Base-by-base conservation (phyloP, 208 protist species). In the Trypanosoma avium region DNA sequence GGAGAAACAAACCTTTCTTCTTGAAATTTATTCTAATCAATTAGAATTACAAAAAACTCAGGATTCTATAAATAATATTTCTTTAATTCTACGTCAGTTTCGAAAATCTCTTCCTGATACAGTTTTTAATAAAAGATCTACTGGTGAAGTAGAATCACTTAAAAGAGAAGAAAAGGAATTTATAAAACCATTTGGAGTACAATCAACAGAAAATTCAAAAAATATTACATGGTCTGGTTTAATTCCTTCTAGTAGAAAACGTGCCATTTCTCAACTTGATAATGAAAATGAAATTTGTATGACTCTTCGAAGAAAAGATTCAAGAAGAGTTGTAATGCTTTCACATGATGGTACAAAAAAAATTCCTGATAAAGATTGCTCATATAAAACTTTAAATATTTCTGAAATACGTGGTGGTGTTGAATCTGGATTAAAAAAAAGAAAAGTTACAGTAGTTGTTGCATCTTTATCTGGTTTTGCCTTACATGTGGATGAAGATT, bases 31-130 rank as follows among this genome's bases (percentile, higher is more conserved):
- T 47, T 67, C 61, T 26, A 29, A 33, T 26, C 15, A 24, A 15
- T 1, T 22, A 1, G 50, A 67, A 30, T 26, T 67, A 21, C 61
- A 67, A 50, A 40, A 67, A 24, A 19, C 24, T 4, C 33, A 59
- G 27, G 36, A 57, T 45, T n/a, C 50, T 24, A 67, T 67, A 6
- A 67, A 67, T 24, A 19, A 59, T 13, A 19, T 67, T 50, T 59
- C 50, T 15, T 32, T 67, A 10, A 26, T 48, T 48, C 22, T 67
- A 30, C 26, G 49, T 21, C 26, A 32, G 48, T 67, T 67, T 55
- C 47, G 61, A 0, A 67, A 49, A 40, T 36, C 35, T 13, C 36
- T 67, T 48, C 50, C 61, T 15, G 61, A 58, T 58, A 38, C 49
- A 8, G 27, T 67, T 24, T 58, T 67, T 48, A n/a, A 56, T 2